Evolutionary conservation across 2,329 filamentous ascomycete genomes (phyloP), one percentile per base, ranked within the genome.

Genomic region (Diaporthe sp.): DNA sequence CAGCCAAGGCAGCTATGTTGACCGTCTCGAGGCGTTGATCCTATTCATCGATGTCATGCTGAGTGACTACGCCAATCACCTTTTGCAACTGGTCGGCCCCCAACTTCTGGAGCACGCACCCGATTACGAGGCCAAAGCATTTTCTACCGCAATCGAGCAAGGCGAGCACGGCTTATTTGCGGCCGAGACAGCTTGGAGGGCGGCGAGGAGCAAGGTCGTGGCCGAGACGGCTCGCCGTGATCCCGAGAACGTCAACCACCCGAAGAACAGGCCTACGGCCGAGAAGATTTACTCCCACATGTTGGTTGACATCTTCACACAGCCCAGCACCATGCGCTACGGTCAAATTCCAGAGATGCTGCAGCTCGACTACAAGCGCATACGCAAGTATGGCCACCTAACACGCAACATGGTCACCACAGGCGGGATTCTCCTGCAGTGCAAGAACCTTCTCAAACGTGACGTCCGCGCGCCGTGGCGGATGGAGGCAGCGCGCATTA

Each of bases 1-100:
- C 12, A 83, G 84, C 62, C 86, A 88, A 31, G 90, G 92, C 5
- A 89, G 92, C 81, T 90, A 95, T 80, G 93, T 95, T 22, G 92
- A 94, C 80, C 92, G 94, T 77, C 89, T 96, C 1, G 93, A 95
- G 84, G 92, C 93, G 19, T 87, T 97, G 2, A 90, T 95, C 72
- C 90, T 92, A 42, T 93, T 95, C 79, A 94, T 96, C 74, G 93
- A 97, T 80, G 86, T 93, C 49, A 92, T 96, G 85, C 90, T 94
- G 34, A 91, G 95, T 75, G 94, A 97, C 80, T 95, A 96, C 80
- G 93, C 94, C 76, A 97, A 97, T 82, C 96, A 95, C 81, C 88
- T 96, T 79, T 86, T 97, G 68, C 91, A 92, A 82, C 90, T 93
- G 39, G 92, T 92, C 0, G 93, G 93, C 2, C 93, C 94, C 0